Conservation (phyloP, 768 basidiomycete genomes). For the Aureoboletus auriporus region DNA sequence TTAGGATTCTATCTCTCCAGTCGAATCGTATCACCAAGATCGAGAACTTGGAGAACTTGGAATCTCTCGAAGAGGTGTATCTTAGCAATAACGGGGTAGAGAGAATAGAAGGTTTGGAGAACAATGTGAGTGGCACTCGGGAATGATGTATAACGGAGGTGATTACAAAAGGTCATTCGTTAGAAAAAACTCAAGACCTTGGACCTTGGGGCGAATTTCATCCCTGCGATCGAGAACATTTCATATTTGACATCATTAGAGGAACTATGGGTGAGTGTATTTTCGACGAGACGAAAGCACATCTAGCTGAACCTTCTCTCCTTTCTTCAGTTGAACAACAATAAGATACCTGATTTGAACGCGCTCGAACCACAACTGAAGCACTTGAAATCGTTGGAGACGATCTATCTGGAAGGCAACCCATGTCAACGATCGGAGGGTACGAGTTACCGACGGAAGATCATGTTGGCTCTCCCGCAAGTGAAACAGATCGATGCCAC, state of each 20-base stretch:
- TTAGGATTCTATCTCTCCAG: slow-evolving; percentile 86
- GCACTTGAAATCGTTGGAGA: slow-evolving; percentile 61
- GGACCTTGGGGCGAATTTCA: slow-evolving; percentile 84
- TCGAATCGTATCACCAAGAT: slow-evolving; percentile 91
- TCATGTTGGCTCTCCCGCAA: slow-evolving; percentile 85
- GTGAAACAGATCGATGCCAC: slow-evolving; percentile 94
- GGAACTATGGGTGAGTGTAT: slow-evolving; percentile 81
- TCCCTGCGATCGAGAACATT: slow-evolving; percentile 75
- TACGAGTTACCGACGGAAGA: slow-evolving; percentile 79
- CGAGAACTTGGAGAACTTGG: slow-evolving; percentile 72
- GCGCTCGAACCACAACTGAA: slow-evolving; percentile 65
- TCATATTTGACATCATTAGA: slow-evolving; percentile 75
- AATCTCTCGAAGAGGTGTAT: slow-evolving; percentile 83
- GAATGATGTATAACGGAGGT: background rate
- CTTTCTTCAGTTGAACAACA: slow-evolving; percentile 70
- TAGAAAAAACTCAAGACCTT: slow-evolving; percentile 74
- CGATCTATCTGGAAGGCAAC: slow-evolving; percentile 93
- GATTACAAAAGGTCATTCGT: background rate
- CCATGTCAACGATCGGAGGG: slow-evolving; percentile 83
- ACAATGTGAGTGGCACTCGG: slow-evolving; percentile 55
- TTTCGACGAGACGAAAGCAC: background rate
- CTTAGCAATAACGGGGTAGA: slow-evolving; percentile 91
- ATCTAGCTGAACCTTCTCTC: slow-evolving; percentile 1
- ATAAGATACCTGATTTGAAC: slow-evolving; percentile 70
- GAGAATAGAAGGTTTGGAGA: slow-evolving; percentile 77